A percentile compares a stretch with the other conserved stretches of the same genome.
These are phyloP conservation scores for Tilletia indica DNA, from an alignment of 1,284 basidiomycete genomes.

Conservation along the genomic window DNA sequence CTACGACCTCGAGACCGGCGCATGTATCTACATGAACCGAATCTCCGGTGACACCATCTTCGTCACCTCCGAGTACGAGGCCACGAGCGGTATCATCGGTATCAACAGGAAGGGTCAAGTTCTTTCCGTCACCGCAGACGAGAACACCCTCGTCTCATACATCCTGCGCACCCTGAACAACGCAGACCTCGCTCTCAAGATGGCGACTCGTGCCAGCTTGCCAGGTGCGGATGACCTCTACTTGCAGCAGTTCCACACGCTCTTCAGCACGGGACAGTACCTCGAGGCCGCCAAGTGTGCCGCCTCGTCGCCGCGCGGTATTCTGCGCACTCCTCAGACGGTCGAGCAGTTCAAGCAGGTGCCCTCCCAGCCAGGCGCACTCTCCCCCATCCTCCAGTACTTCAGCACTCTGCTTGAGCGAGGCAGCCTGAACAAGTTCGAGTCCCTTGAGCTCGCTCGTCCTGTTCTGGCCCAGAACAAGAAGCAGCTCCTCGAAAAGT, in stretches of 20 bases:
- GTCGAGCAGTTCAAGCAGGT: conserved; percentile 98
- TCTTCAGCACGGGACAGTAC: conserved; percentile 87
- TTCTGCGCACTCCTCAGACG: conserved; percentile 88
- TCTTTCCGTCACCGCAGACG: conserved; percentile 93
- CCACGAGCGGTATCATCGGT: conserved; percentile 91
- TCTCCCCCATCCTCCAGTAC: conserved; percentile 97
- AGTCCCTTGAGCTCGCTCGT: conserved; percentile 91
- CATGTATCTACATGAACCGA: conserved; percentile 99
- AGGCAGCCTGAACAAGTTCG: conserved; percentile 93
- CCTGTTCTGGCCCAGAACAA: conserved; percentile 94
- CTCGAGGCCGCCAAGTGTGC: conserved; percentile 97
- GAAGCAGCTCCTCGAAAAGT: conserved; percentile 97
- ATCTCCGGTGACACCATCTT: conserved; percentile 99
- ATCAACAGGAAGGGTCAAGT: conserved; percentile 99
- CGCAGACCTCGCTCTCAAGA: conserved; percentile 95
- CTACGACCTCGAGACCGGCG: conserved; percentile 97
- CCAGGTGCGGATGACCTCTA: conserved; percentile 98
- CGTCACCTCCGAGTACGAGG: conserved; percentile 94
- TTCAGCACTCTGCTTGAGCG: conserved; percentile 97
- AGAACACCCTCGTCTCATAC: conserved; percentile 92
- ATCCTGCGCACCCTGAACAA: conserved; percentile 92
- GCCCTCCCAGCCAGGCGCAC: conserved; percentile 80
- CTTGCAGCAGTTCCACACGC: conserved; percentile 87
- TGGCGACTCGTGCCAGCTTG: conserved; percentile 92
- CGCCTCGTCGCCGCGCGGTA: conserved; percentile 93